These are phyloP conservation scores for Steccherinum ochraceum DNA, from an alignment of 768 basidiomycete genomes.

Conservation along the genomic window DNA sequence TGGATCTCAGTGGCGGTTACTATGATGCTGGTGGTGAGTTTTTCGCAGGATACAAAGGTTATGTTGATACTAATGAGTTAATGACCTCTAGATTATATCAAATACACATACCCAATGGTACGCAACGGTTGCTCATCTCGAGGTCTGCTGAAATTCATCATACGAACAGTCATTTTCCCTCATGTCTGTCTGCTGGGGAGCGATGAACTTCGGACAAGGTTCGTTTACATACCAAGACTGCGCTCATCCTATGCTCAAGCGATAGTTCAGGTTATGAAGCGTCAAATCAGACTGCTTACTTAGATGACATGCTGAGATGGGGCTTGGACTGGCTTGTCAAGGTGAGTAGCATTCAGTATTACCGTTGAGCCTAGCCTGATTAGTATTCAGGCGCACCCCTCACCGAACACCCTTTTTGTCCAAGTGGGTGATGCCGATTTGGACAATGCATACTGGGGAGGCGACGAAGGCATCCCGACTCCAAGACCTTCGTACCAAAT, in stretches of 20 bases:
- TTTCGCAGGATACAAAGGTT: not conserved
- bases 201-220: conserved; percentile 78
- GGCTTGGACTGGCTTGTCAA: conserved; percentile 90
- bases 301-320: conserved; percentile 90
- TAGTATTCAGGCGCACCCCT: conserved; percentile 67
- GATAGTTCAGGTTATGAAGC: conserved; percentile 60
- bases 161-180: conserved; percentile 64
- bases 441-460: conserved; percentile 87
- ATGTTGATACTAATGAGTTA: not conserved
- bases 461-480: conserved; percentile 68
- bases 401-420: conserved; percentile 65
- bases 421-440: conserved; percentile 66
- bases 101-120: conserved; percentile 81
- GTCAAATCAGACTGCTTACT: conserved; percentile 82
- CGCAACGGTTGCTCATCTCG: conserved; percentile 15
- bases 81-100: conserved; percentile 65
- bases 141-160: not conserved
- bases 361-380: not conserved
- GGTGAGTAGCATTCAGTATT: conserved; percentile 32
- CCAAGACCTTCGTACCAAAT: conserved; percentile 75
- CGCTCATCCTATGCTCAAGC: not conserved
- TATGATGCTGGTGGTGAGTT: conserved; percentile 88
- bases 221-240: conserved; percentile 4
- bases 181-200: conserved; percentile 89
- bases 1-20: conserved; percentile 84